Evolutionary conservation across 2,329 filamentous ascomycete genomes (phyloP).

Genomic region (Amauroascus verrucosus): DNA sequence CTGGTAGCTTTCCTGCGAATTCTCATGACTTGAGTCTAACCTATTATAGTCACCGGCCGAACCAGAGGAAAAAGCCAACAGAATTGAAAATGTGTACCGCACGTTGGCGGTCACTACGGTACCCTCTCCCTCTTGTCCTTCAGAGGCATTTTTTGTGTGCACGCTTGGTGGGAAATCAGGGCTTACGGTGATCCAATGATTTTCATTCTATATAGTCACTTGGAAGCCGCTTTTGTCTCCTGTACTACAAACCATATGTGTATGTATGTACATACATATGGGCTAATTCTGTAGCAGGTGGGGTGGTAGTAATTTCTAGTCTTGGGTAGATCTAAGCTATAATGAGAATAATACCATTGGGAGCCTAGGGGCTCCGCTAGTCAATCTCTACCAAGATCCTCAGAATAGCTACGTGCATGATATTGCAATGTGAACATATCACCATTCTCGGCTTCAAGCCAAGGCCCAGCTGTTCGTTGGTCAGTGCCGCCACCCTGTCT

Average conservation of each 20-base stretch:
- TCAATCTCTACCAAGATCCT: background rate
- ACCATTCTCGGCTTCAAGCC: too few relatives aligned
- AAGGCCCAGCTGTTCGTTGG: too few relatives aligned
- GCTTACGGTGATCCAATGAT: background rate
- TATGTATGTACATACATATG: constrained; percentile 3
- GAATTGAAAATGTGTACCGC: background rate
- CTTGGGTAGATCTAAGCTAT: constrained; percentile 8
- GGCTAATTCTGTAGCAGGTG: background rate
- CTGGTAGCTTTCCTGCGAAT: constrained; percentile 8
- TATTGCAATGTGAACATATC: too few relatives aligned
- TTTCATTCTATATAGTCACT: constrained; percentile 1
- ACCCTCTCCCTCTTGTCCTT: background rate
- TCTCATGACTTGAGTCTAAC: constrained; percentile 4
- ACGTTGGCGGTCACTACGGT: background rate
- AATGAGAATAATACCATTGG: constrained; percentile 2
- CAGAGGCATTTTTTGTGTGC: background rate
- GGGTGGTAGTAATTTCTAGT: constrained; percentile 7
- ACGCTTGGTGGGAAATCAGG: background rate
- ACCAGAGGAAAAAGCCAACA: background rate
- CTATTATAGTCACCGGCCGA: constrained; percentile 8
- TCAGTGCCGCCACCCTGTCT: too few relatives aligned
- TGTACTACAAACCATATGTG: constrained; percentile 6
- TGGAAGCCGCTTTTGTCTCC: background rate
- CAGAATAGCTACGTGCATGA: too few relatives aligned
- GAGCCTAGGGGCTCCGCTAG: constrained; percentile 7